Evolutionary conservation across 192 early-diverging fungal genomes (phyloP).

Genomic region (Coemansia asiatica): DNA sequence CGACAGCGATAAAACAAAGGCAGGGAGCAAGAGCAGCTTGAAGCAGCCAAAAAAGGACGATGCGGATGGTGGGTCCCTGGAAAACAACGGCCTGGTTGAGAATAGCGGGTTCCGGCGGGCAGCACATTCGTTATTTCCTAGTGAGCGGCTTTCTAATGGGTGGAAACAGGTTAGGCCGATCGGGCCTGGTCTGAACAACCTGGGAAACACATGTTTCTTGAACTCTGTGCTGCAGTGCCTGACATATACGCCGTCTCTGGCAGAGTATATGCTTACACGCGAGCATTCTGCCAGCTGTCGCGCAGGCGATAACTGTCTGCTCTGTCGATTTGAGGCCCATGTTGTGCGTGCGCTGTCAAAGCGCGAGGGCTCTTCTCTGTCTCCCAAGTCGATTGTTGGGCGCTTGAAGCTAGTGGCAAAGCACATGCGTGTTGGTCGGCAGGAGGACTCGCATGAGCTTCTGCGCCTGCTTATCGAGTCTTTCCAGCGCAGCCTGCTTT

Average conservation of each 20-base stretch:
- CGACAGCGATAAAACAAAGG: background rate
- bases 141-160: conserved; percentile 54
- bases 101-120: conserved; percentile 64
- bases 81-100: conserved; percentile 48
- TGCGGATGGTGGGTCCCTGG: conserved; percentile 2
- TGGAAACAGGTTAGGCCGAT: conserved; percentile 63
- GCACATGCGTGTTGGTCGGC: conserved; percentile 74
- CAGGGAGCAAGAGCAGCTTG: background rate
- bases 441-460: conserved; percentile 93
- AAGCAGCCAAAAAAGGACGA: background rate
- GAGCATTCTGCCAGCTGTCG: conserved; percentile 65
- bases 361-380: conserved; percentile 54
- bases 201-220: conserved; percentile 78
- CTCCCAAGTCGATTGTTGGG: conserved; percentile 66
- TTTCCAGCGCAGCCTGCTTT: conserved; percentile 64
- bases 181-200: conserved; percentile 70
- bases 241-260: conserved; percentile 72
- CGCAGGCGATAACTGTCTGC: conserved; percentile 64
- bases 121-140: conserved; percentile 60
- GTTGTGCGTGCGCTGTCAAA: conserved; percentile 58
- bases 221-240: conserved; percentile 79
- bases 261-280: conserved; percentile 63
- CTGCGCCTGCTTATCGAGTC: conserved; percentile 68
- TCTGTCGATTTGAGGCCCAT: conserved; percentile 73
- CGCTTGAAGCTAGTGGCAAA: conserved; percentile 71